Evolutionary conservation across 1,139 yeast species (phyloP).

Genomic region (Torulaspora globosa): DNA sequence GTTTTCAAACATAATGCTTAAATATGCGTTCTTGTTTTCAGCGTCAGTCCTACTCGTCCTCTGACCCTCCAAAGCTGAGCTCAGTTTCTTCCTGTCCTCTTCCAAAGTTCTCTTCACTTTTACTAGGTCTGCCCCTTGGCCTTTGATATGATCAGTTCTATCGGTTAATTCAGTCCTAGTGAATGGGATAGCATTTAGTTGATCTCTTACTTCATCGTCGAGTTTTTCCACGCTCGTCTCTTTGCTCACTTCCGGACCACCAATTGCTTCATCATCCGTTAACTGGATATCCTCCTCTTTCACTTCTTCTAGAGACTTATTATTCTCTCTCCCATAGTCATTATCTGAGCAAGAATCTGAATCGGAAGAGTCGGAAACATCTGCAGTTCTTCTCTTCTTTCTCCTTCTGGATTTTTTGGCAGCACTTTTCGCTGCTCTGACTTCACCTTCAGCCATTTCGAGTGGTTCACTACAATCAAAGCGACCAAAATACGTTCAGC

Average conservation of each 20-base stretch:
- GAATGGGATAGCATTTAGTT: slow-evolving; percentile 28
- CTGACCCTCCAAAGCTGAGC: slow-evolving; percentile 4
- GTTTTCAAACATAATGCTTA: slow-evolving; percentile 53
- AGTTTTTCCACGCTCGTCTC: slow-evolving; percentile 14
- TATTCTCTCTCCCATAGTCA: slow-evolving; percentile 21
- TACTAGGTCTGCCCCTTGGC: slow-evolving; percentile 21
- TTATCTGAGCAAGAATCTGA: slow-evolving; percentile 30
- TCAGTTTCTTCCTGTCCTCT: slow-evolving; percentile 19
- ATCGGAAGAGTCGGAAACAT: slow-evolving; percentile 44
- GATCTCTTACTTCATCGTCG: slow-evolving; percentile 22
- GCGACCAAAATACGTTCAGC: background rate
- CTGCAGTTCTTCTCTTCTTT: slow-evolving; percentile 79
- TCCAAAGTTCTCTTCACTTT: slow-evolving; percentile 22
- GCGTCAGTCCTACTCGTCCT: slow-evolving; percentile 37
- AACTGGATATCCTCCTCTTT: slow-evolving; percentile 37
- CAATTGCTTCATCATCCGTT: slow-evolving; percentile 42
- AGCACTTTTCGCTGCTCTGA: slow-evolving; percentile 20
- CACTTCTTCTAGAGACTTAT: slow-evolving; percentile 16
- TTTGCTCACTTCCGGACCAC: slow-evolving; percentile 7
- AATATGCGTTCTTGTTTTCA: slow-evolving; percentile 49
- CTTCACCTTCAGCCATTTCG: slow-evolving; percentile 24
- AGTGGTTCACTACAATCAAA: background rate
- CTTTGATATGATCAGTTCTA: slow-evolving; percentile 24
- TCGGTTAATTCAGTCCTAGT: slow-evolving; percentile 32
- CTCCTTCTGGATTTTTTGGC: slow-evolving; percentile 44